Base-by-base conservation (phyloP, 805 yeast genomes). In the Spathaspora hagerdaliae region DNA sequence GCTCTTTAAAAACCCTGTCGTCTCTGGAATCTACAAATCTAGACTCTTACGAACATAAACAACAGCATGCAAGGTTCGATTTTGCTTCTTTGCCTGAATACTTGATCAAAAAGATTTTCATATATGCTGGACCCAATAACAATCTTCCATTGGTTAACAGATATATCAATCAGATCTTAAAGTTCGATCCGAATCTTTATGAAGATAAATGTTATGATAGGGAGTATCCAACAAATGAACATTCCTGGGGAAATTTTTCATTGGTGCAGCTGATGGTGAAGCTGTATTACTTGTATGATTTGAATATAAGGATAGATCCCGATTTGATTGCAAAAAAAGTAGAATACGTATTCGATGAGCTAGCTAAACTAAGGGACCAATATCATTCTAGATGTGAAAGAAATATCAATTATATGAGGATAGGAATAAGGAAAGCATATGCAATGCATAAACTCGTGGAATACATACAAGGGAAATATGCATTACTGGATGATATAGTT, bases 1-100 rank as follows among this genome's bases (percentile, higher is more conserved):
- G 35, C 7, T 14, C 35, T 10, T 11, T 39, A n/a, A 15, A n/a
- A 12, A 39, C 41, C 7, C n/a, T 26, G 5, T 1, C n/a, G 11
- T 35, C 37, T 9, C 26, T 10, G 5, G 13, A 24, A 8, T 26
- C 4, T 29, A 26, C 9, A 40, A 12, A 19, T 9, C 34, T 29
- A 38, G 35, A 26, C 7, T 27, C 29, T 14, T 29, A 31, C 12
- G 14, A 8, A 8, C 41, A 39, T 31, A 39, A 39, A 13, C 11
- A 14, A 13, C 13, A 2, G 24, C 14, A 32, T 15, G 7, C 13
- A 14, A 13, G n/a, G n/a, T 27, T 46, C 19, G 29, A 19, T 9
- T 37, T 46, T n/a, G 38, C 34, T 19, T 39, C 39, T 9, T 56
- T 78, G 10, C 82, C 83, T 1, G 43, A 56, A 2, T 81, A 78